Conservation (phyloP, 176 grass and related monocot species). For the Cenchrus fungigraminus region DNA sequence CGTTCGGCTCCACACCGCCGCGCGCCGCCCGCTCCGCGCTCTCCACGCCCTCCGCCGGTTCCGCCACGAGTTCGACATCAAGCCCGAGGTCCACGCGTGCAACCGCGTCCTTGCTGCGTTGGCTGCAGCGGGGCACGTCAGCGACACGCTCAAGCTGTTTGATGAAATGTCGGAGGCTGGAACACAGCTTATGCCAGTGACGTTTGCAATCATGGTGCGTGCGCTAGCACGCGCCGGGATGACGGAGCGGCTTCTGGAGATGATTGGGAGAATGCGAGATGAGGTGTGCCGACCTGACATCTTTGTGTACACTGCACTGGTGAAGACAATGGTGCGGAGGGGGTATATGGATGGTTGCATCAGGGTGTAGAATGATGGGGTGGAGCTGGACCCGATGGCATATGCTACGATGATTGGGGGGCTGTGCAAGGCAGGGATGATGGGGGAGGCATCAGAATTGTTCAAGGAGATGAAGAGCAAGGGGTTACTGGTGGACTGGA, state of each 20-base stretch:
- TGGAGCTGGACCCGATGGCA: constrained; percentile 64
- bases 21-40: constrained; percentile 58
- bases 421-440: constrained; percentile 62
- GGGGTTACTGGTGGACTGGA: constrained; percentile 67
- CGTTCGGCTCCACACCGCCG: constrained; percentile 68
- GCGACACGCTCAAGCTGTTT: constrained; percentile 63
- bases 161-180: constrained; percentile 62
- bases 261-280: constrained; percentile 62
- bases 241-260: constrained; percentile 54
- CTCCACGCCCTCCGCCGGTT: constrained; percentile 71
- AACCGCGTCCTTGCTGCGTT: constrained; percentile 74
- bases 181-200: constrained; percentile 58
- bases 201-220: constrained; percentile 73
- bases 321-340: constrained; percentile 68
- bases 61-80: constrained; percentile 62
- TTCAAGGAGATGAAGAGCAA: constrained; percentile 75
- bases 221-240: constrained; percentile 51
- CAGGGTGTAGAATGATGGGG: constrained; percentile 78
- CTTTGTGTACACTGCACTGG: constrained; percentile 78
- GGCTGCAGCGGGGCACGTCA: constrained; percentile 52
- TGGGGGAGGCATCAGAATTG: constrained; percentile 61
- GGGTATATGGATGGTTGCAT: constrained; percentile 79
- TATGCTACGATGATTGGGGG: constrained; percentile 72
- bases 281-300: constrained; percentile 71
- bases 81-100: constrained; percentile 65